Percentiles rank a stretch among this genome's conserved stretches.
These are phyloP conservation scores for Tylopilus rubrobrunneus DNA, from an alignment of 768 basidiomycete species.

Conservation along the genomic window DNA sequence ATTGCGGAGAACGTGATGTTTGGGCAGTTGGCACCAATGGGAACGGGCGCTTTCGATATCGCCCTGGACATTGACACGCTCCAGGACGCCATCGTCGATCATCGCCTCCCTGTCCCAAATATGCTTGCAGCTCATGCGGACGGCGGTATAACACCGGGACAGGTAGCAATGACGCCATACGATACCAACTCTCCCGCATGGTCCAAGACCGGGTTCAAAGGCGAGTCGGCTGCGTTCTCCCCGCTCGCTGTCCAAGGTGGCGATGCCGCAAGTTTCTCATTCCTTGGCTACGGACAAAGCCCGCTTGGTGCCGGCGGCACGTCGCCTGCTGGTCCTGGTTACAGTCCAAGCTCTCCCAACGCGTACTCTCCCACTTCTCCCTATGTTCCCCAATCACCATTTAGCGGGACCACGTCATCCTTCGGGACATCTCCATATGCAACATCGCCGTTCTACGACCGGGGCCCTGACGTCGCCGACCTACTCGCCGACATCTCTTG, in stretches of 20 bases:
- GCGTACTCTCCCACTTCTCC: constrained; percentile 89
- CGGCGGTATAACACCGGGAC: constrained; percentile 87
- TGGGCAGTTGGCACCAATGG: constrained; percentile 99
- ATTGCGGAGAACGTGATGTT: constrained; percentile 99
- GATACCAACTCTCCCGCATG: constrained; percentile 87
- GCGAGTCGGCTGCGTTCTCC: constrained; percentile 90
- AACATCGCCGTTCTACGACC: constrained; percentile 79
- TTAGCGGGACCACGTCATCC: constrained; percentile 76
- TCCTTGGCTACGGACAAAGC: constrained; percentile 79
- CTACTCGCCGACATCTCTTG: constrained; percentile 86
- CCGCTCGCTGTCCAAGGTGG: constrained; percentile 84
- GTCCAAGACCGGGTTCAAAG: constrained; percentile 73
- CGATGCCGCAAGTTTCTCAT: constrained; percentile 71
- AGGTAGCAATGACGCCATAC: constrained; percentile 95
- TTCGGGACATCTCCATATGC: constrained; percentile 79
- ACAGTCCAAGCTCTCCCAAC: constrained; percentile 90
- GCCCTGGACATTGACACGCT: constrained; percentile 97
- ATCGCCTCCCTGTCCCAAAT: constrained; percentile 81
- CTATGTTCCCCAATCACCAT: constrained; percentile 83
- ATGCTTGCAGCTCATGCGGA: constrained; percentile 77
- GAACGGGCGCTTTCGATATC: constrained; percentile 94
- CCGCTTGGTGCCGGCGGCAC: constrained; percentile 80
- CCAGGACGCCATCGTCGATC: constrained; percentile 97
- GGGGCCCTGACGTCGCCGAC: constrained; percentile 73
- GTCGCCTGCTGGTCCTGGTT: constrained; percentile 85